Base-by-base conservation (phyloP, 2,329 filamentous ascomycete species). In the Emydomyces testavorans region DNA sequence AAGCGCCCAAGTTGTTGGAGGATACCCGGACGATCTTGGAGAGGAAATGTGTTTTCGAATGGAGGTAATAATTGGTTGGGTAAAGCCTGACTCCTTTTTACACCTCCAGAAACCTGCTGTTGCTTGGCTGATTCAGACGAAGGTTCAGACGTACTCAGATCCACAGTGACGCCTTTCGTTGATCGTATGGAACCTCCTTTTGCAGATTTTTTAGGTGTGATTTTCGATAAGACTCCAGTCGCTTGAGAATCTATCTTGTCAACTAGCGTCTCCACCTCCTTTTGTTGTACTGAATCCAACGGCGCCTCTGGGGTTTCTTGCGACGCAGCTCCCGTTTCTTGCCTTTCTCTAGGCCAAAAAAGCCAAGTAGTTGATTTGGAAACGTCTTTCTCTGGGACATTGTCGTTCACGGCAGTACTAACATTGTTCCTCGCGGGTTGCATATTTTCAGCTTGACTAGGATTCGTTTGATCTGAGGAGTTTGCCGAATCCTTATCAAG, bases 11-110 rank as follows among this genome's bases (percentile, higher is more conserved):
- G 59, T 24, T 68, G 67, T 52, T 81, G 77, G n/a, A 87, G 60
- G 13, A 88, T 76, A 4, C 83, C 83, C 1, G 83, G 80, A 7
- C 62, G 61, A 52, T 68, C 64, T 55, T 69, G 60, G 41, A 63
- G 49, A 26, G 60, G 58, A 51, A 73, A 73, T 6, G 69, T 75
- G 18, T 68, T 65, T 50, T 65, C 63, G 39, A 76, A 70, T 13
- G 59, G 59, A 6, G 73, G 73, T 23, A 75, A 61, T 3, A 75
- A 58, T 50, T 74, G 65, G 50, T 74, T 75, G 8, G 68, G 64
- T n/a, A 68, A 52, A 21, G 54, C 45, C 29, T 58, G 39, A 15
- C 58, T 44, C 59, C 61, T 34, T 15, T 56, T 56, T 21, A 36
- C 24, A 20, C 48, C 43, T n/a, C 15, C 7, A 36, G 39, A 37